Conservation (phyloP, 345 rosid genomes). For the Trapa incisa region DNA sequence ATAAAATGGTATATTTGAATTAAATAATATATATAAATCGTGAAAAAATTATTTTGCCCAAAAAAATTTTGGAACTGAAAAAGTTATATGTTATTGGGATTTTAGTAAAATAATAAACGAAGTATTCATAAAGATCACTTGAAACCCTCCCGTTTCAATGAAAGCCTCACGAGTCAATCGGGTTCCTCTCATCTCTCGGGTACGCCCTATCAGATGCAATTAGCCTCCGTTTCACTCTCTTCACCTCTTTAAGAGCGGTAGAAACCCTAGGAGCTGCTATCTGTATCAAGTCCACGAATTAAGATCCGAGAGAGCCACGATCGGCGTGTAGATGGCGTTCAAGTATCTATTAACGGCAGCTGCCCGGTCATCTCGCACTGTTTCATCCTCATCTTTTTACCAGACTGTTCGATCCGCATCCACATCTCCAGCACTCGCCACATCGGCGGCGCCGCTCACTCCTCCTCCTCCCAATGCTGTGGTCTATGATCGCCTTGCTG, state of each 20-base stretch:
- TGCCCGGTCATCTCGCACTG: constrained; percentile 42
- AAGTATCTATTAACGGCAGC: constrained; percentile 6
- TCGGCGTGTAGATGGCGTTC: not conserved
- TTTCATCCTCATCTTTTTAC: constrained; percentile 5
- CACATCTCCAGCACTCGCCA: constrained; percentile 24
- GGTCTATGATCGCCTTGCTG: constrained; percentile 72
- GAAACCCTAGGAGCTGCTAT: not conserved
- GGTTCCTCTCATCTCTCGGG: too few species aligned
- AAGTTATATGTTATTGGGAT: too few species aligned
- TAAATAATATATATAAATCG: too few species aligned
- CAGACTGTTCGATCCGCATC: constrained; percentile 32
- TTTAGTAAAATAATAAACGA: too few species aligned
- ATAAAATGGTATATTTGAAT: too few species aligned
- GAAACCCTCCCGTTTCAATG: too few species aligned
- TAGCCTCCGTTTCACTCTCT: not conserved
- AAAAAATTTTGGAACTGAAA: too few species aligned
- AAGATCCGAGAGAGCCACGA: not conserved
- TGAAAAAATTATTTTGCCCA: too few species aligned
- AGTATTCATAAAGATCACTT: too few species aligned
- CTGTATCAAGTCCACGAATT: not conserved
- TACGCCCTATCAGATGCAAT: too few species aligned
- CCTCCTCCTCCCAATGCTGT: constrained; percentile 54
- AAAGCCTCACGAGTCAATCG: too few species aligned
- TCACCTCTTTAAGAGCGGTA: too few species aligned
- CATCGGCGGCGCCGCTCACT: constrained; percentile 17